Base-by-base conservation (phyloP, 23 red algal genomes). In the Gracilaria caudata region DNA sequence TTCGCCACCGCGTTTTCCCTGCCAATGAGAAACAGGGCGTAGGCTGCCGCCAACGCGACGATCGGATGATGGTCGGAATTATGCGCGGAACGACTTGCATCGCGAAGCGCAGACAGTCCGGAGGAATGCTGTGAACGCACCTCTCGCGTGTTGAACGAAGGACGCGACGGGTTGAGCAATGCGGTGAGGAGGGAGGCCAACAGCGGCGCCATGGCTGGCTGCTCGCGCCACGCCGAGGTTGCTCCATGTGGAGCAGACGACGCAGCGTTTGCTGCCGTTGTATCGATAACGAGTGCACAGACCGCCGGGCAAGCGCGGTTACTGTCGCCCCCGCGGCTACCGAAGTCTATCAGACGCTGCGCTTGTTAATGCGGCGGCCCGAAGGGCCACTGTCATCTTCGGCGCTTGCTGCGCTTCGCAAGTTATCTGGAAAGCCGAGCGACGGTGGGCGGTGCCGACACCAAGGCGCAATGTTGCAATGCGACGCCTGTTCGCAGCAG, bases 101-200 rank as follows among this genome's bases (percentile, higher is more conserved):
- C 23, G 12, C 32, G 37, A 21, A 4, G 37, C 1, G 32, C 2
- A 28, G 12, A 21, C n/a, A 1, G n/a, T 19, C 16, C 4, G 11
- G 66, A 35, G 2, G 36, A 34, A 23, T 6, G 3, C 2, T 14
- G 11, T 14, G 66, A 21, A 19, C n/a, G 66, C 7, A 10, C 66
- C 4, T 4, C n/a, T 6, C 36, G 66, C 24, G 19, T 4, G 24
- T 63, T 63, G 25, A 30, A 30, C 24, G 58, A 32, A 28, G 58
- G 58, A 45, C 66, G 70, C 2, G 70, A 47, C 8, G 70, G 25
- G 4, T 60, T 51, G 30, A 60, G 63, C 6, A 77, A 29, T 10
- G 79, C 87, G 41, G 77, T 61, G 56, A 61, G 55, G 60, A 91
- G 61, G 23, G 79, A 73, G 25, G 87, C 63, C 57, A 83, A 65